Evolutionary conservation across 768 basidiomycete species (phyloP).

Genomic region (Suillus spraguei): DNA sequence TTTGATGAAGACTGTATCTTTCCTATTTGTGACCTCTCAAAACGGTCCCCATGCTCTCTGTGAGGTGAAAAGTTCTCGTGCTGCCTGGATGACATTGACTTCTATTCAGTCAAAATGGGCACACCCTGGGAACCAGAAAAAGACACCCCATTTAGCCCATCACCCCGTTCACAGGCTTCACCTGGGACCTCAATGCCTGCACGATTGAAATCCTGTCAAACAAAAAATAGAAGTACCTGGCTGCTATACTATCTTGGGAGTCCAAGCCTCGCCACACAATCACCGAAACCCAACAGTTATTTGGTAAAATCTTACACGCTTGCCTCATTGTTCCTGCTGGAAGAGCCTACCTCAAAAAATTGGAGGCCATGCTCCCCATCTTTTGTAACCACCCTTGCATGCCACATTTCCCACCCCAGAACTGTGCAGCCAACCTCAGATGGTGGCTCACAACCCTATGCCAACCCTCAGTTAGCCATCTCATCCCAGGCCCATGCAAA

Average conservation of each 20-base stretch:
- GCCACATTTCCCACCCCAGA: constrained; percentile 22
- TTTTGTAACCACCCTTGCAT: constrained; percentile 33
- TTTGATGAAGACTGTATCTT: constrained; percentile 35
- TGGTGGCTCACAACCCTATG: constrained; percentile 35
- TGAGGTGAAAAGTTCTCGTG: constrained; percentile 27
- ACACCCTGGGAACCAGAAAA: too few species aligned
- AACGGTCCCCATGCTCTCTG: constrained; percentile 18
- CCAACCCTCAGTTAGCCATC: neutral
- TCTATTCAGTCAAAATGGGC: too few species aligned
- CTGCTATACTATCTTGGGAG: constrained; percentile 31
- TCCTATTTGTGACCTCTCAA: constrained; percentile 26
- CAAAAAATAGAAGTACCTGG: constrained; percentile 34
- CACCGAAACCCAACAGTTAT: constrained; percentile 36
- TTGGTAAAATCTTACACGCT: constrained; percentile 43
- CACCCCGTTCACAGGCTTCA: constrained; percentile 28
- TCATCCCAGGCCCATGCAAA: constrained; percentile 30
- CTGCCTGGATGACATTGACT: constrained; percentile 33
- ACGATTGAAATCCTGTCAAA: constrained; percentile 24
- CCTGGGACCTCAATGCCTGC: constrained; percentile 30
- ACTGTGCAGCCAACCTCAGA: constrained; percentile 25
- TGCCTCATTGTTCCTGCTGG: constrained; percentile 34
- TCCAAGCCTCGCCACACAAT: constrained; percentile 26
- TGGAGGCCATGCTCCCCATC: constrained; percentile 39
- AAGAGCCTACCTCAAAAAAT: constrained; percentile 41
- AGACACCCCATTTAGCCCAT: too few species aligned